A percentile compares a stretch with the other conserved stretches of the same genome.
Evolutionary conservation across 768 basidiomycete species (phyloP).

Genomic region (Pulveroboletus sp.): DNA sequence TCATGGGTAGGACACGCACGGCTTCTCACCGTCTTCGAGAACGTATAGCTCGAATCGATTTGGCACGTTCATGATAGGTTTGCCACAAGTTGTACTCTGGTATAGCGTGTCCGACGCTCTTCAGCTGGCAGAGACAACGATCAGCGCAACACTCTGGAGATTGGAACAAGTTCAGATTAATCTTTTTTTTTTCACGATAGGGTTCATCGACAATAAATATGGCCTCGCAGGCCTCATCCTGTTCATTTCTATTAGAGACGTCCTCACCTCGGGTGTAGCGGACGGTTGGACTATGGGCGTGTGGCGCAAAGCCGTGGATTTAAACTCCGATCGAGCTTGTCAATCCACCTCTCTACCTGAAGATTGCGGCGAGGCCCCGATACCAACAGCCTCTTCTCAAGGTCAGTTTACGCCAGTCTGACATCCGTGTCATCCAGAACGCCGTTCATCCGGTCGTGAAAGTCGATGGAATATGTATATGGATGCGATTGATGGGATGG

Average conservation of each 20-base stretch:
- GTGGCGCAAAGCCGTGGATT: slow-evolving; percentile 17
- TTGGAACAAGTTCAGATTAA: slow-evolving; percentile 39
- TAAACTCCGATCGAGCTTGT: slow-evolving; percentile 23
- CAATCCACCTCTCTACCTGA: slow-evolving; percentile 1
- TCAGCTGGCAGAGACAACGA: neutral
- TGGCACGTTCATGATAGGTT: slow-evolving; percentile 79
- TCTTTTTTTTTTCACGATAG: slow-evolving; percentile 48
- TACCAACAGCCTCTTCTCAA: slow-evolving; percentile 52
- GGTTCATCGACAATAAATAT: slow-evolving; percentile 74
- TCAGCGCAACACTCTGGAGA: slow-evolving; percentile 8
- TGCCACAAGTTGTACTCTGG: neutral
- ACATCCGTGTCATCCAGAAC: slow-evolving; percentile 15
- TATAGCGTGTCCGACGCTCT: neutral
- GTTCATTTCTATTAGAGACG: neutral
- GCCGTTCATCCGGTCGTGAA: slow-evolving; percentile 3
- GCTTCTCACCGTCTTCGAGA: slow-evolving; percentile 88
- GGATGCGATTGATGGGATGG: slow-evolving; percentile 28
- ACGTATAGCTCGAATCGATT: slow-evolving; percentile 87
- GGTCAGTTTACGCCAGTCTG: slow-evolving; percentile 47
- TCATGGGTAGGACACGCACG: slow-evolving; percentile 52
- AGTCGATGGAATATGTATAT: slow-evolving; percentile 16
- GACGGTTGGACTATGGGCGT: too few species aligned
- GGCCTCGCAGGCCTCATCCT: slow-evolving; percentile 40
- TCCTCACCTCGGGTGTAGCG: slow-evolving; percentile 9
- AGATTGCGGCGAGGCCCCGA: slow-evolving; percentile 27